Conservation (phyloP, 148 eudicot genomes). For the Cornus suecica region DNA sequence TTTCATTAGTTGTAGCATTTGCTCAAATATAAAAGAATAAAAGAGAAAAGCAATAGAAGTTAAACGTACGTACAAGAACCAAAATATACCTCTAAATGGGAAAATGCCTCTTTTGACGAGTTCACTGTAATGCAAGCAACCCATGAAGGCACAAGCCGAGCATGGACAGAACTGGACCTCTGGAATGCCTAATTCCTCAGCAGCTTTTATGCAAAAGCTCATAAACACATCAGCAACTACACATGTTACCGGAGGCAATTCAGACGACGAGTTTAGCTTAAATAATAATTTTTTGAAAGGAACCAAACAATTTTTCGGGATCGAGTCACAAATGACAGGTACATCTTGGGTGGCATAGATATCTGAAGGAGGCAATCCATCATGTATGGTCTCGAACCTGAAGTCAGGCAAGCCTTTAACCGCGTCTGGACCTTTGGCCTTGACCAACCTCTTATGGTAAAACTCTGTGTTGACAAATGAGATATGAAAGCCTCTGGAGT, state of each 20-base stretch:
- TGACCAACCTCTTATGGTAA: constrained; percentile 25
- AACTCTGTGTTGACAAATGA: constrained; percentile 37
- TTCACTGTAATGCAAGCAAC: constrained; percentile 20
- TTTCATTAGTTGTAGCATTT: too few relatives aligned
- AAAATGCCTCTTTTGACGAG: constrained; percentile 20
- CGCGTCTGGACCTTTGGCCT: constrained; percentile 4
- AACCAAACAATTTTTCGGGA: constrained; percentile 10
- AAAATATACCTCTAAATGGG: constrained; percentile 7
- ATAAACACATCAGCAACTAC: constrained; percentile 22
- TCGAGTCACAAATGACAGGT: constrained; percentile 9
- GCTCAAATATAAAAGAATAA: too few relatives aligned
- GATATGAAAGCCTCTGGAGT: constrained; percentile 27
- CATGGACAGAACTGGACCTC: constrained; percentile 26
- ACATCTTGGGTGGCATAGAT: constrained; percentile 26
- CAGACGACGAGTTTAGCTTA: not conserved
- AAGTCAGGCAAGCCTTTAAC: constrained; percentile 14
- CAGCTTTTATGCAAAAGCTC: constrained; percentile 19
- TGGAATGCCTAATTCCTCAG: constrained; percentile 20
- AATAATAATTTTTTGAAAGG: constrained; percentile 14
- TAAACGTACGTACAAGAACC: too few relatives aligned
- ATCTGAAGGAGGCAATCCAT: constrained; percentile 26
- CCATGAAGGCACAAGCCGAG: constrained; percentile 30
- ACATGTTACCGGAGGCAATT: constrained; percentile 16
- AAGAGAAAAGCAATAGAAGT: too few relatives aligned
- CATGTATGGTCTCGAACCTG: constrained; percentile 23